Percentiles rank a stretch among this genome's conserved stretches.
Conservation (phyloP, 805 yeast species). For the Ogataea minuta region DNA sequence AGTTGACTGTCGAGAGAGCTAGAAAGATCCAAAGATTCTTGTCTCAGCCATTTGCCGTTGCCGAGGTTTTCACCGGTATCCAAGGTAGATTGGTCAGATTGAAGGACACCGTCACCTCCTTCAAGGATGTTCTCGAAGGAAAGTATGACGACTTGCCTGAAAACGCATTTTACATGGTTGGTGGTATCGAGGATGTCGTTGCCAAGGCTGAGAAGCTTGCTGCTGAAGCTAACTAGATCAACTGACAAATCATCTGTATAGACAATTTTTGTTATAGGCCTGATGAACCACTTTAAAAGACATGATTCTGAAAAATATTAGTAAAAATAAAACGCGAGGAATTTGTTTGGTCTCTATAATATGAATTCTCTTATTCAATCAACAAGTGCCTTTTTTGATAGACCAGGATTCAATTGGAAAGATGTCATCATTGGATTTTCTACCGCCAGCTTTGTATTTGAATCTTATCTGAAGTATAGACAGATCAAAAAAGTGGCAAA, state of each 20-base stretch:
- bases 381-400: constrained; percentile 56
- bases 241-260: constrained; percentile 17
- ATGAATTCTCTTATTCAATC: constrained; percentile 33
- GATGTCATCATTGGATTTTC: constrained; percentile 69
- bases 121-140: constrained; percentile 97
- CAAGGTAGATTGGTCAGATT: constrained; percentile 96
- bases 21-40: constrained; percentile 99
- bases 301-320: constrained; percentile 12
- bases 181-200: constrained; percentile 97
- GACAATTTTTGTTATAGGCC: constrained; percentile 19
- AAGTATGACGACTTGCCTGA: constrained; percentile 99
- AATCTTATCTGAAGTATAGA: constrained; percentile 68
- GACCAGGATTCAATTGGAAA: constrained; percentile 78
- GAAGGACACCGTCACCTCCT: constrained; percentile 90
- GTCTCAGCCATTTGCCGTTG: constrained; percentile 99
- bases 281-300: constrained; percentile 17
- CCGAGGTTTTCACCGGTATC: constrained; percentile 99
- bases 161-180: constrained; percentile 99
- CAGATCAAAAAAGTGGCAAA: constrained; percentile 65
- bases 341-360: background rate
- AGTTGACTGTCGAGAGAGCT: constrained; percentile 99
- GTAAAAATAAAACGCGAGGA: background rate
- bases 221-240: constrained; percentile 71
- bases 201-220: constrained; percentile 99
- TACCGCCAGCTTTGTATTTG: constrained; percentile 71